These are phyloP conservation scores for Limnomonas spitsbergensis DNA, from an alignment of 139 green algal species.

Conservation along the genomic window DNA sequence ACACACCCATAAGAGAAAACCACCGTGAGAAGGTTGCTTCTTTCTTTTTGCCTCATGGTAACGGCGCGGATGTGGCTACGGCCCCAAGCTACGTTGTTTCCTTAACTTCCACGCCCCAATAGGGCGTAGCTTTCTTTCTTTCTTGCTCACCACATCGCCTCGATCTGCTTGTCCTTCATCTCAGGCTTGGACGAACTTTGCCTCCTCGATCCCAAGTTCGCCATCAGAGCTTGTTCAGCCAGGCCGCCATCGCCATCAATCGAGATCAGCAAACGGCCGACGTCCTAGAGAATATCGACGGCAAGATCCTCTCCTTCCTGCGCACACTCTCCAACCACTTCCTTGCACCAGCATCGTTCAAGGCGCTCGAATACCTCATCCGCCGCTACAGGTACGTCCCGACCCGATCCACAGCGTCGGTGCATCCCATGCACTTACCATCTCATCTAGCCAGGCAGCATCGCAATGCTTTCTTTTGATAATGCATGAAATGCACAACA, in stretches of 20 bases:
- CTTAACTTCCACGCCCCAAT: too few relatives aligned
- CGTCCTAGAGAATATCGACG: conserved; percentile 49
- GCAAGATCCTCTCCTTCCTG: conserved; percentile 62
- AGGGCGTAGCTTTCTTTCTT: too few relatives aligned
- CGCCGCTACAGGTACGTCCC: conserved; percentile 79
- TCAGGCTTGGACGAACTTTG: conserved; percentile 79
- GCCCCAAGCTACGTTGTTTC: too few relatives aligned
- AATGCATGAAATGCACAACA: too few relatives aligned
- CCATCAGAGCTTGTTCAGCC: conserved; percentile 69
- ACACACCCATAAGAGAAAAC: too few relatives aligned
- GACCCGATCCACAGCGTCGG: too few relatives aligned
- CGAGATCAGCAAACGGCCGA: conserved; percentile 63
- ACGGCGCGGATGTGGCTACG: too few relatives aligned
- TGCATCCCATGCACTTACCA: too few relatives aligned
- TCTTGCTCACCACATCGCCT: not conserved
- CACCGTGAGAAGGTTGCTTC: too few relatives aligned
- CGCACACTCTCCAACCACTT: conserved; percentile 73
- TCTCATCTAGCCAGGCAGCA: too few relatives aligned
- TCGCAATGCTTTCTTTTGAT: too few relatives aligned
- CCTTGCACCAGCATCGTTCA: conserved; percentile 60
- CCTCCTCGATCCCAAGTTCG: conserved; percentile 62
- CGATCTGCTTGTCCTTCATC: not conserved
- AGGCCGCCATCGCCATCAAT: conserved; percentile 34
- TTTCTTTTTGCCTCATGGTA: too few relatives aligned
- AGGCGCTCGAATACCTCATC: conserved; percentile 86